phyloP scores from a whole-genome alignment of 805 yeast species.

The Sugiyamaella lignohabitans region DNA sequence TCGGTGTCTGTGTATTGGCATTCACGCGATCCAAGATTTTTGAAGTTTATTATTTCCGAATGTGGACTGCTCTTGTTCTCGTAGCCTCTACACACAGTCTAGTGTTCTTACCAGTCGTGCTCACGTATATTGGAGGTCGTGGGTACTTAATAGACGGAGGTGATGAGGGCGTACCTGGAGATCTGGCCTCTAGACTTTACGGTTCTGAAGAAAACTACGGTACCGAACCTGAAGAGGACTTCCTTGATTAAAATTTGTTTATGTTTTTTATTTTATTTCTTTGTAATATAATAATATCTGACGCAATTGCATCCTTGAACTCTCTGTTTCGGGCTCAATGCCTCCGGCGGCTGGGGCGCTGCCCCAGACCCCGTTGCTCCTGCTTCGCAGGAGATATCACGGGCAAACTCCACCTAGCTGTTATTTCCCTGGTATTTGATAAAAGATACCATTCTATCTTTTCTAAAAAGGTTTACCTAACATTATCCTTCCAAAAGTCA shows the following conservation, averaged over 20 bases:
- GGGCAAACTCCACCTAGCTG: no score
- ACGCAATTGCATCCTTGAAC: no score
- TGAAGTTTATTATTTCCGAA: conserved; percentile 84
- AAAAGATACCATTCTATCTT: no score
- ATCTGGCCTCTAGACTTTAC: conserved; percentile 23
- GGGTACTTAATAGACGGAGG: conserved; percentile 39
- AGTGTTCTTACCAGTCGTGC: conserved; percentile 67
- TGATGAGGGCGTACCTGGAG: conserved; percentile 28
- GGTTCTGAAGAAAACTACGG: conserved; percentile 3
- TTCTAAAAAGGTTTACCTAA: no score
- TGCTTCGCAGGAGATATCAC: no score
- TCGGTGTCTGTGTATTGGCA: conserved; percentile 82
- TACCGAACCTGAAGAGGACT: not conserved
- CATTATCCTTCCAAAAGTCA: no score
- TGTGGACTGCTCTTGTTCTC: conserved; percentile 81
- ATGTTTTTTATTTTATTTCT: no score
- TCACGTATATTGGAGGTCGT: conserved; percentile 58
- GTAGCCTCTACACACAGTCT: conserved; percentile 76
- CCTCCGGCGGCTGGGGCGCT: no score
- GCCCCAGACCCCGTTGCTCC: no score
- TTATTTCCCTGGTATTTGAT: no score
- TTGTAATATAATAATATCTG: no score
- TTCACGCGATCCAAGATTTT: conserved; percentile 84
- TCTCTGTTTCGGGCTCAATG: no score
- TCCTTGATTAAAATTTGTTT: not conserved